Evolutionary conservation across 768 basidiomycete species (phyloP).

Genomic region (Suillus ampliporus): DNA sequence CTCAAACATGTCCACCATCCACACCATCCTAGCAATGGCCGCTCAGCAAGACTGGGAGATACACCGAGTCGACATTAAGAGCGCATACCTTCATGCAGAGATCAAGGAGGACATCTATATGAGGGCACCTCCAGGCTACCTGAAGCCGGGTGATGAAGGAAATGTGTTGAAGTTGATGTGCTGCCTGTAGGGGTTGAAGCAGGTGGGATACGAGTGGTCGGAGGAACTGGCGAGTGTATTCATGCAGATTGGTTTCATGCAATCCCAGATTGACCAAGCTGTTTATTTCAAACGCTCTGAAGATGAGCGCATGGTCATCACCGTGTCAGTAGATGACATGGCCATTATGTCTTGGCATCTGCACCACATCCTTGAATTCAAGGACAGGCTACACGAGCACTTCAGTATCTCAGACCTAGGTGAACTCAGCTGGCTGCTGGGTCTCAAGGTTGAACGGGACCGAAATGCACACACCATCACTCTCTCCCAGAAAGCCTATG

Average conservation of each 20-base stretch:
- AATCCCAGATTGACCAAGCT: neutral
- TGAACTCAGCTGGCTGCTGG: conserved; percentile 22
- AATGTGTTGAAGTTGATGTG: conserved; percentile 30
- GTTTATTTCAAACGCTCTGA: neutral
- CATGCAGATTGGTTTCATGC: conserved; percentile 6
- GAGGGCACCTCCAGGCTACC: conserved; percentile 38
- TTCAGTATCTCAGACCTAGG: conserved; percentile 23
- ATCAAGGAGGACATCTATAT: conserved; percentile 44
- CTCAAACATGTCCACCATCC: conserved; percentile 12
- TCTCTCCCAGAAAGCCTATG: conserved; percentile 29
- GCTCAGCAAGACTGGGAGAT: conserved; percentile 16
- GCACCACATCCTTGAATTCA: neutral
- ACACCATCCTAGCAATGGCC: conserved; percentile 17
- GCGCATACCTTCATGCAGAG: conserved; percentile 22
- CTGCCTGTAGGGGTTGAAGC: conserved; percentile 47
- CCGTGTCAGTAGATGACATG: neutral
- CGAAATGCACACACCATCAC: conserved; percentile 10
- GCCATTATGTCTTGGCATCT: neutral
- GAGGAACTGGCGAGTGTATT: conserved; percentile 11
- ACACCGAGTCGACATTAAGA: conserved; percentile 19
- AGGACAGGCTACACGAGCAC: conserved; percentile 1
- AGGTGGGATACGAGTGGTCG: conserved; percentile 40
- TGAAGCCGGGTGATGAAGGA: conserved; percentile 20
- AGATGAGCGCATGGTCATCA: neutral
- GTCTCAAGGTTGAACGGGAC: conserved; percentile 22